A percentile compares a stretch with the other conserved stretches of the same genome.
Conservation (phyloP, 75 land plant genomes). For the Isoetes taiwanensis region DNA sequence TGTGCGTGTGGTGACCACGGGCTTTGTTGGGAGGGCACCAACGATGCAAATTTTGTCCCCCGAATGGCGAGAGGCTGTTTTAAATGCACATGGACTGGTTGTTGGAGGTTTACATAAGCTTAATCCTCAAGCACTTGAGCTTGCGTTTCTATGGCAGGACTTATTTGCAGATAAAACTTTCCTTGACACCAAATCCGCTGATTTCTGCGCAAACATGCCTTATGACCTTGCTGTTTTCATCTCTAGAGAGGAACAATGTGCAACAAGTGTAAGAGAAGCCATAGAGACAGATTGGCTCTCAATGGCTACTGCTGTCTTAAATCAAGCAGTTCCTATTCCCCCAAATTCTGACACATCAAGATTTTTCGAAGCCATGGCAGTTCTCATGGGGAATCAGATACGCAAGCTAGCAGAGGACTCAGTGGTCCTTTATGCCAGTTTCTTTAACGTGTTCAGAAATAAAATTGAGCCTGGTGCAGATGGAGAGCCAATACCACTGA, state of each 20-base stretch:
- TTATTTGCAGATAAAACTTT: slow-evolving; percentile 11
- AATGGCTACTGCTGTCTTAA: slow-evolving; percentile 11
- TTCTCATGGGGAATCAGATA: slow-evolving; percentile 25
- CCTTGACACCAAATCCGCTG: slow-evolving; percentile 3
- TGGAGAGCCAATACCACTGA: background rate
- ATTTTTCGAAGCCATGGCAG: slow-evolving; percentile 26
- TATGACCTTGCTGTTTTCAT: slow-evolving; percentile 10
- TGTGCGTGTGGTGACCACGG: slow-evolving; percentile 17
- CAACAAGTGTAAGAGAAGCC: slow-evolving; percentile 7
- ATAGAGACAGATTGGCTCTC: slow-evolving; percentile 19
- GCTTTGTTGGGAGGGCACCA: slow-evolving; percentile 10
- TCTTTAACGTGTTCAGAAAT: background rate
- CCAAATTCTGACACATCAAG: slow-evolving; percentile 15
- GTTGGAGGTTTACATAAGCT: slow-evolving; percentile 13
- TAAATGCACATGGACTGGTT: slow-evolving; percentile 13
- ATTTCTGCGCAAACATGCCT: slow-evolving; percentile 13
- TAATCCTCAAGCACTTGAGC: slow-evolving; percentile 18
- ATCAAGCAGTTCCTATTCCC: slow-evolving; percentile 23
- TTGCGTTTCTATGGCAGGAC: slow-evolving; percentile 15
- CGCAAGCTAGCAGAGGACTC: slow-evolving; percentile 22
- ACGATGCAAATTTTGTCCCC: slow-evolving; percentile 22
- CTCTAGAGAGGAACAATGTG: slow-evolving; percentile 3
- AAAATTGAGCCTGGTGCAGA: background rate
- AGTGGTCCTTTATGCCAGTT: slow-evolving; percentile 7
- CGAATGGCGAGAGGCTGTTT: slow-evolving; percentile 24